phyloP scores from a whole-genome alignment of 2,329 filamentous ascomycete genomes.

The Metarhizium sp. region DNA sequence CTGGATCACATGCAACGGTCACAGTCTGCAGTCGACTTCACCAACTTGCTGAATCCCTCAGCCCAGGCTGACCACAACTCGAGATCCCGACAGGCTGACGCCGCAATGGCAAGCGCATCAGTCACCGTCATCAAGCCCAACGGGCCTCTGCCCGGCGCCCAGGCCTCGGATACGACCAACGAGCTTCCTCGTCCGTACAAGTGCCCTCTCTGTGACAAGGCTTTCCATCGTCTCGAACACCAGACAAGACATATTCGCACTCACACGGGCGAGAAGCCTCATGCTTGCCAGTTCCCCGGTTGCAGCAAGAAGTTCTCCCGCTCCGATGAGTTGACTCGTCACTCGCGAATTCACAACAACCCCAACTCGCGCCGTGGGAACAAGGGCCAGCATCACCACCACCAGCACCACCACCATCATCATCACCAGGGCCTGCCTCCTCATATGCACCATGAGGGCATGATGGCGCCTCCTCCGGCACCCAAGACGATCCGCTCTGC shows the following conservation, averaged over 20 bases:
- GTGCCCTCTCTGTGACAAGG: slow-evolving; percentile 95
- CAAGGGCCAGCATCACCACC: slow-evolving; percentile 51
- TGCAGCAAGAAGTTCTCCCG: slow-evolving; percentile 97
- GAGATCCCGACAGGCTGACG: slow-evolving; percentile 21
- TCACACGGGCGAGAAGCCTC: slow-evolving; percentile 96
- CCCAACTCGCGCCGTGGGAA: slow-evolving; percentile 91
- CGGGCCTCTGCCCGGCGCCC: slow-evolving; percentile 51
- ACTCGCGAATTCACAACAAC: slow-evolving; percentile 98
- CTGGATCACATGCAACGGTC: slow-evolving; percentile 64
- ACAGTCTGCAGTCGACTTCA: slow-evolving; percentile 65
- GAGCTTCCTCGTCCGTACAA: slow-evolving; percentile 96
- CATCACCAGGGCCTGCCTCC: slow-evolving; percentile 29
- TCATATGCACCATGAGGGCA: slow-evolving; percentile 44
- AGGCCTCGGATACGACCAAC: slow-evolving; percentile 42
- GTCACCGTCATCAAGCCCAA: slow-evolving; percentile 52
- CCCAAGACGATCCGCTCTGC: slow-evolving; percentile 81
- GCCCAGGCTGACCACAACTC: slow-evolving; percentile 15
- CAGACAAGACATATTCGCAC: slow-evolving; percentile 88
- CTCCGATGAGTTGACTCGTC: slow-evolving; percentile 90
- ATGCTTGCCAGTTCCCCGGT: slow-evolving; percentile 88
- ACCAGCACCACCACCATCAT: slow-evolving; percentile 21
- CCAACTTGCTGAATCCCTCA: slow-evolving; percentile 61
- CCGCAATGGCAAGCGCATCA: slow-evolving; percentile 40
- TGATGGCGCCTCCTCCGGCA: slow-evolving; percentile 69
- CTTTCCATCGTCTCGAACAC: slow-evolving; percentile 95